Evolutionary conservation across 106 monocot genomes (phyloP), one percentile per base, ranked within the genome.

Genomic region (Amphibolis antarctica): DNA sequence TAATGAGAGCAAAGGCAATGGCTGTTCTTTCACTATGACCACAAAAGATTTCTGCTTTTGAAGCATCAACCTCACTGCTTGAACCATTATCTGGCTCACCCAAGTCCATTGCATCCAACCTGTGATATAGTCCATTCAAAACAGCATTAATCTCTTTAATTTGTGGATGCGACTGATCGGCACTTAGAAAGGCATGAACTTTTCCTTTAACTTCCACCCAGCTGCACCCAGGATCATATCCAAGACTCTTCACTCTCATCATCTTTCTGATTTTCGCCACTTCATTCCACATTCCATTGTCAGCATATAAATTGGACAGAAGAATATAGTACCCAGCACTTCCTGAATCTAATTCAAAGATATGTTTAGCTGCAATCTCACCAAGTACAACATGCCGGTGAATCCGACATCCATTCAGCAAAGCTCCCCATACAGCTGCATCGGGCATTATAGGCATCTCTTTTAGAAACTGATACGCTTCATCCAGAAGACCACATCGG

Each of bases 11-110:
- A 53, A 90, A 96, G 24, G 82, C 84, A 69, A 96, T 59, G 18
- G 86, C 96, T 18, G 74, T 29, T 66, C 86, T 89, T 67, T 96
- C 96, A 66, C 96, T 96, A 48, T 96, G 96, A 6, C 96, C 96
- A 65, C 96, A 96, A 44, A 96, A 82, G 0, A 89, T 78, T 53
- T 89, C 89, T 15, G 78, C 84, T 66, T 89, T 86, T n/a, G 78
- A 70, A 36, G 69, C 80, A 60, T 86, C 86, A 59, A 60, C 53
- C 10, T 75, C 57, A 31, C 75, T 65, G 9, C 17, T n/a, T 7
- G 70, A 71, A 36, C 44, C 21, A 58, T 71, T 1, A 0, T 82
- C 76, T 43, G 73, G 74, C 22, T 71, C 45, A 57, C 60, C 46
- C 55, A 76, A 61, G 6, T 78, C 78, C 66, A 63, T 48, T 17